Base-by-base conservation (phyloP, 1,284 basidiomycete genomes). In the Fistulina hepatica region DNA sequence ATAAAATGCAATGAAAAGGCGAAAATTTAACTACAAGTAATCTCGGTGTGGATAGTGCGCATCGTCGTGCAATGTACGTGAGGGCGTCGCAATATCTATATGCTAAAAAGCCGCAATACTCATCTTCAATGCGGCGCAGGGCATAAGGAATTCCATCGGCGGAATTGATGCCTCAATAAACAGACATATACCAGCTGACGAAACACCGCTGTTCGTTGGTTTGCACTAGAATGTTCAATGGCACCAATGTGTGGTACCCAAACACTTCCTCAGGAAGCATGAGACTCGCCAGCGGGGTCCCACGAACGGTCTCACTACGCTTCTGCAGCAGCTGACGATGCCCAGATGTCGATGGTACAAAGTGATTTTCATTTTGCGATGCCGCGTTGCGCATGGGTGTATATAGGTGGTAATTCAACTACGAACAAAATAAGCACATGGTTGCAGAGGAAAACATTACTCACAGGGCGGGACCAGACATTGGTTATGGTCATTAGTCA, bases 401-500 rank as follows among this genome's bases (percentile, higher is more conserved):
- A 61, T 97, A 97, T 21, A 97, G 72, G 51, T 97, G 90, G 55
- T 97, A 91, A 54, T 95, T 79, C 34, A 95, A 72, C 81, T 91
- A 52, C 8, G n/a, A n/a, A n/a, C n/a, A n/a, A n/a, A n/a, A n/a
- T n/a, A n/a, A n/a, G n/a, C n/a, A n/a, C n/a, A n/a, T n/a, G n/a
- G n/a, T n/a, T n/a, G n/a, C n/a, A n/a, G n/a, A n/a, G n/a, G n/a
- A n/a, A n/a, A n/a, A n/a, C n/a, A n/a, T n/a, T n/a, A n/a, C n/a
- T n/a, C n/a, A n/a, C n/a, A n/a, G n/a, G n/a, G n/a, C n/a, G n/a
- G n/a, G n/a, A n/a, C n/a, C n/a, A n/a, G n/a, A n/a, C n/a, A n/a
- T n/a, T n/a, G n/a, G n/a, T n/a, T n/a, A n/a, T n/a, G n/a, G n/a
- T n/a, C n/a, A n/a, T n/a, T n/a, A n/a, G n/a, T n/a, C n/a, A n/a